Evolutionary conservation across 1,284 basidiomycete genomes (phyloP).

Genomic region (Psilocybe mexicana): DNA sequence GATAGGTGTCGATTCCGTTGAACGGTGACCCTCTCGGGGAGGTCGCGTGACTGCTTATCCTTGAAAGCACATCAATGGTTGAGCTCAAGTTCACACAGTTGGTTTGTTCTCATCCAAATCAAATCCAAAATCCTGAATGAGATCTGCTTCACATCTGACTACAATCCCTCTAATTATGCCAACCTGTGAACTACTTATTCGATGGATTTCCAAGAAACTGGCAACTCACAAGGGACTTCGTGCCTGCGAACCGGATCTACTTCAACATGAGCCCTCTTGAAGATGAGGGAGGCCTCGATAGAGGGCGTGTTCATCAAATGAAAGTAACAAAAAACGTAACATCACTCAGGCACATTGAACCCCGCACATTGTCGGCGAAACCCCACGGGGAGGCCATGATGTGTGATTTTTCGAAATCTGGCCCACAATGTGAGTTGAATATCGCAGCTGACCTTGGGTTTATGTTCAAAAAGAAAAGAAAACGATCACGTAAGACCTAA

Average conservation of each 20-base stretch:
- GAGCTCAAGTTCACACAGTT: background rate
- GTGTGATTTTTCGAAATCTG: constrained; percentile 9
- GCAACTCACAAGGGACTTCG: background rate
- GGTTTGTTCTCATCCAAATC: constrained; percentile 1
- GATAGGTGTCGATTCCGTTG: background rate
- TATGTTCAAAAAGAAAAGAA: constrained; percentile 11
- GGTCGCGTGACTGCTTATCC: background rate
- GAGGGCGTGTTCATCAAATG: background rate
- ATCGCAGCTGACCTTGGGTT: constrained; percentile 16
- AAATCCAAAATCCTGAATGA: background rate
- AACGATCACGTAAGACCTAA: constrained; percentile 9
- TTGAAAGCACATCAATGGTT: background rate
- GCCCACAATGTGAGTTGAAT: constrained; percentile 1
- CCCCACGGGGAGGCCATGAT: constrained; percentile 17
- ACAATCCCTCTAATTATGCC: background rate
- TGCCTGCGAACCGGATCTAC: background rate
- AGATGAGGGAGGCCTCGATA: too few species aligned
- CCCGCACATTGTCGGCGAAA: constrained; percentile 14
- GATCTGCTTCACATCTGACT: background rate
- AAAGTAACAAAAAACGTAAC: too few species aligned
- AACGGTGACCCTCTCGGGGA: background rate
- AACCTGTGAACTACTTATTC: background rate
- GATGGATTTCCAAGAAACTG: too few species aligned
- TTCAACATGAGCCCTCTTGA: background rate
- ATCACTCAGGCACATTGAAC: constrained; percentile 1